A percentile compares a stretch with the other conserved stretches of the same genome.
Evolutionary conservation across 2,329 filamentous ascomycete species (phyloP).

Genomic region (Fusarium continuum): DNA sequence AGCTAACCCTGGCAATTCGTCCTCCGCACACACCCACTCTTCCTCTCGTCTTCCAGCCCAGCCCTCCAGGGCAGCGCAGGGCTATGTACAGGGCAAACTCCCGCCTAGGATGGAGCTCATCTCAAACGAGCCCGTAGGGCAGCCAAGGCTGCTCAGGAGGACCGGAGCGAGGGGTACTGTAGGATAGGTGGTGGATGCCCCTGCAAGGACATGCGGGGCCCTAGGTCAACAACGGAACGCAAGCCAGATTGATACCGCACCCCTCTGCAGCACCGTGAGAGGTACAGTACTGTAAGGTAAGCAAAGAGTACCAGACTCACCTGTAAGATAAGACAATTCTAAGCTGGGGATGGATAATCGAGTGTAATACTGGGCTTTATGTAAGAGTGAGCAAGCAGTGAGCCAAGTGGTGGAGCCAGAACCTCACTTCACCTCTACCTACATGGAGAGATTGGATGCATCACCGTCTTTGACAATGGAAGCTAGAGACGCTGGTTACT

Average conservation of each 20-base stretch:
- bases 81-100: slow-evolving; percentile 23
- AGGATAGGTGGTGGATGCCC: background rate
- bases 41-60: background rate
- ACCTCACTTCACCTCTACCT: background rate
- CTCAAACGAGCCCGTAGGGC: slow-evolving; percentile 21
- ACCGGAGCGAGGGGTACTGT: slow-evolving; percentile 12
- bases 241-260: slow-evolving; percentile 13
- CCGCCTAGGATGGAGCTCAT: background rate
- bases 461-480: slow-evolving; percentile 13
- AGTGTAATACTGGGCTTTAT: slow-evolving; percentile 24
- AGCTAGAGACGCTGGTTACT: slow-evolving; percentile 4
- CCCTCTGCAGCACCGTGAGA: background rate
- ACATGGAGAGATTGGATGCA: slow-evolving; percentile 3
- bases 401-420: slow-evolving; percentile 4
- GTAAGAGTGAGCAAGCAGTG: slow-evolving; percentile 15
- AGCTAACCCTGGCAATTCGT: background rate
- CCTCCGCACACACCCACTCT: background rate
- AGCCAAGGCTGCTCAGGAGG: slow-evolving; percentile 17
- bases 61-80: slow-evolving; percentile 34
- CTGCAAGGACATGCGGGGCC: slow-evolving; percentile 7
- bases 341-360: background rate
- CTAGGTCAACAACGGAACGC: slow-evolving; percentile 15
- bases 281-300: slow-evolving; percentile 9
- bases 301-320: slow-evolving; percentile 9
- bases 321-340: slow-evolving; percentile 9